Evolutionary conservation across 371 early-diverging fungal species (phyloP), one percentile per base, ranked within the genome.

Genomic region (Blakeslea trispora): DNA sequence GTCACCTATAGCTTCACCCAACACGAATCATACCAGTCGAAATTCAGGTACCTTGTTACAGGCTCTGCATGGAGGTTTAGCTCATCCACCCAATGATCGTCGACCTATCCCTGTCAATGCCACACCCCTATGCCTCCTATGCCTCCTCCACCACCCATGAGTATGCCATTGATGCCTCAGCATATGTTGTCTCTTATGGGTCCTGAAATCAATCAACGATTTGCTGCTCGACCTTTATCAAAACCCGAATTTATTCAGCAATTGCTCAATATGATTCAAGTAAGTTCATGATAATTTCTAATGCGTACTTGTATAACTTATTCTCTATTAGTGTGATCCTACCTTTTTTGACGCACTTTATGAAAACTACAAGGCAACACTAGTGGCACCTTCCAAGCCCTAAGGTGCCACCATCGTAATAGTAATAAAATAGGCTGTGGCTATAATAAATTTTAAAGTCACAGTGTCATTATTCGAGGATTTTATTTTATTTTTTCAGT

Each of bases 211-310:
- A 52, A 39, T 7, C 55, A 59, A 46, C 70, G 75, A 14, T 57
- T 72, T 41, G 52, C 40, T 18, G 45, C 32, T 10, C 37, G 55
- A 45, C 69, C 65, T 4, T 40, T 79, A 23, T 76, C 80, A 14
- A 79, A 76, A 19, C 70, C 75, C 17, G 77, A 79, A 41, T 79
- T 76, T 52, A 79, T 79, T 53, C 80, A 76, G 31, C 80, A 79
- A 47, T 61, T 74, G 39, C 42, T 76, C 35, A 71, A 65, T 37
- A 67, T 76, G 47, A 64, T 79, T 3, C 74, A 79, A 64, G 79
- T 79, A 69, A 55, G 15, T 13, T 24, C n/a, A n/a, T n/a, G n/a
- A n/a, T 15, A 17, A n/a, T 40, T 14, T 15, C 21, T 18, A 18
- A 17, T 21, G 43, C 14, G 21, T 34, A 39, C 47, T 5, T 41